Evolutionary conservation across 2,329 filamentous ascomycete species (phyloP).

Genomic region (Zymoseptoria passerinii): DNA sequence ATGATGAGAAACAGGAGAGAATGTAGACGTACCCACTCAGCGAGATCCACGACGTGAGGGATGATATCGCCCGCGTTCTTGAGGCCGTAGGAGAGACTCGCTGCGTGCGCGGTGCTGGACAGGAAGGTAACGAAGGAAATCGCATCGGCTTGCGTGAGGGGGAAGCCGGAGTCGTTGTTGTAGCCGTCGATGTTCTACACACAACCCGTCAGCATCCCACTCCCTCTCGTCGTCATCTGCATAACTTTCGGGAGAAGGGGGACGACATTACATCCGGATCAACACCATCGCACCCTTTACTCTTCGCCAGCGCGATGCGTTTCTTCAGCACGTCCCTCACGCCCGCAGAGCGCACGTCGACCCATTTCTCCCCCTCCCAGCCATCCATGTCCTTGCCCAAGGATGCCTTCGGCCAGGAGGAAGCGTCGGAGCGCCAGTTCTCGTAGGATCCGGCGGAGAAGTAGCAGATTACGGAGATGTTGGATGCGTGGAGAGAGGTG

Average conservation of each 20-base stretch:
- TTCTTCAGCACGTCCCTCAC: conserved; percentile 56
- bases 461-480: conserved; percentile 56
- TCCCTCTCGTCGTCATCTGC: too few relatives aligned
- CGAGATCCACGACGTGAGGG: conserved; percentile 50
- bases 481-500: conserved; percentile 8
- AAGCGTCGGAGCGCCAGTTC: conserved; percentile 57
- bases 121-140: conserved; percentile 55
- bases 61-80: conserved; percentile 63
- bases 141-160: conserved; percentile 49
- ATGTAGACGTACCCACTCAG: conserved; percentile 27
- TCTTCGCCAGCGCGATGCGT: conserved; percentile 50
- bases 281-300: conserved; percentile 33
- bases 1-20: background rate
- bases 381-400: conserved; percentile 51
- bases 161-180: conserved; percentile 39
- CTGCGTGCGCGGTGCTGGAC: conserved; percentile 45
- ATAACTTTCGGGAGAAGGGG: background rate
- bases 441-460: conserved; percentile 66
- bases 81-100: conserved; percentile 54
- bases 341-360: conserved; percentile 48
- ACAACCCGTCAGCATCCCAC: background rate
- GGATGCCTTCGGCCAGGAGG: conserved; percentile 47
- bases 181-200: conserved; percentile 20
- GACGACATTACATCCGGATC: conserved; percentile 27
- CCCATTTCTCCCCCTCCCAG: conserved; percentile 61